Evolutionary conservation across 495 filamentous ascomycete species (phyloP).

Genomic region (Trichoderma gamsii): DNA sequence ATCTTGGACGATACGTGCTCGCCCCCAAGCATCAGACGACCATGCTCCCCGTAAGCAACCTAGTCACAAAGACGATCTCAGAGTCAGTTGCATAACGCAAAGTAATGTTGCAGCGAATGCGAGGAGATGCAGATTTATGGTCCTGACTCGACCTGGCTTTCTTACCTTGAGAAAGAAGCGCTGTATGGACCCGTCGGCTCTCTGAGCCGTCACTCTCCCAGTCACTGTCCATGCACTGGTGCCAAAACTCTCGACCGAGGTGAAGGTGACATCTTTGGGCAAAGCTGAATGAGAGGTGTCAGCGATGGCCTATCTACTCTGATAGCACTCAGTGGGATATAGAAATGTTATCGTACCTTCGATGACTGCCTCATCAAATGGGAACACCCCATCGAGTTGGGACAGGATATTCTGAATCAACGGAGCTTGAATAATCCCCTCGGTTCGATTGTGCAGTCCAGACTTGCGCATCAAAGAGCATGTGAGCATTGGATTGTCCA

Average conservation of each 20-base stretch:
- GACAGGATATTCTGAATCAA: background rate
- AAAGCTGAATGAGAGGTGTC: constrained; percentile 19
- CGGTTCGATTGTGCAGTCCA: background rate
- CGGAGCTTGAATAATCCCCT: background rate
- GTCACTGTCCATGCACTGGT: constrained; percentile 28
- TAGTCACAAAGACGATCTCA: background rate
- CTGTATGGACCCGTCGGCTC: constrained; percentile 24
- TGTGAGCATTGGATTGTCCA: background rate
- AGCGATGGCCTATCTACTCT: background rate
- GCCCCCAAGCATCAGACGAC: constrained; percentile 18
- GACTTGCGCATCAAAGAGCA: background rate
- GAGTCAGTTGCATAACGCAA: background rate
- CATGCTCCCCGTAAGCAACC: constrained; percentile 15
- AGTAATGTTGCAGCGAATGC: background rate
- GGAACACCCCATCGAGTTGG: constrained; percentile 24
- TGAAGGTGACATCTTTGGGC: constrained; percentile 22
- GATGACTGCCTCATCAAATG: constrained; percentile 26
- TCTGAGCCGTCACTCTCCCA: constrained; percentile 20
- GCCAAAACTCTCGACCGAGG: constrained; percentile 23
- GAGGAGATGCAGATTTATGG: background rate
- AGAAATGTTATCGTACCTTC: constrained; percentile 20
- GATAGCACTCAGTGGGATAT: background rate
- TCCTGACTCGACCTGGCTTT: background rate
- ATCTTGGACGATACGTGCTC: constrained; percentile 20
- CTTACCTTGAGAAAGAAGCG: constrained; percentile 27